These are phyloP conservation scores for Epichloe sibirici DNA, from an alignment of 2,329 filamentous ascomycete species.

Conservation along the genomic window DNA sequence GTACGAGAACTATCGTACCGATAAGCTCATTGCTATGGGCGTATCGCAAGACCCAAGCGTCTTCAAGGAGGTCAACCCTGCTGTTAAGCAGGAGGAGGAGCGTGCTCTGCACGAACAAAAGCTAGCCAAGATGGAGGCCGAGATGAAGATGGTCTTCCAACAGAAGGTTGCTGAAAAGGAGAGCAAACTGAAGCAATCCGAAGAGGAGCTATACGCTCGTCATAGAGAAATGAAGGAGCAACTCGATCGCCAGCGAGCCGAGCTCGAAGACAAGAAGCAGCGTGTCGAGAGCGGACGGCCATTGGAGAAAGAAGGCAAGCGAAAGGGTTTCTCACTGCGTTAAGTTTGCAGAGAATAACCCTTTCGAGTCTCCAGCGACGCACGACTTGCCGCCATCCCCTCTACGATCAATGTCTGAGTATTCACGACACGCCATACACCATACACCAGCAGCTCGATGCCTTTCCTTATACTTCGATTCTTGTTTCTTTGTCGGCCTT, in stretches of 20 bases:
- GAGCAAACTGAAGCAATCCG: slow-evolving; percentile 98
- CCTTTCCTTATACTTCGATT: slow-evolving; percentile 38
- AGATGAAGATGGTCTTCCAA: slow-evolving; percentile 99
- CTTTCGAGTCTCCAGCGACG: slow-evolving; percentile 3
- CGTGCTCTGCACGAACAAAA: slow-evolving; percentile 97
- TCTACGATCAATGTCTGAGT: slow-evolving; percentile 43
- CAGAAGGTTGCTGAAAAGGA: slow-evolving; percentile 99
- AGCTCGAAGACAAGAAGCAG: slow-evolving; percentile 97
- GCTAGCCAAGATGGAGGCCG: slow-evolving; percentile 99
- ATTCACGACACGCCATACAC: slow-evolving; percentile 46
- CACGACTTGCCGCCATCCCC: slow-evolving; percentile 1
- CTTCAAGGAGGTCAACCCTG: slow-evolving; percentile 99
- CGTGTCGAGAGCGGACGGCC: slow-evolving; percentile 91
- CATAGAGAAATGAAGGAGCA: slow-evolving; percentile 99
- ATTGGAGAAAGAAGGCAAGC: slow-evolving; percentile 94
- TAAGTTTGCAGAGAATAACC: slow-evolving; percentile 35
- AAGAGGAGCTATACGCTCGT: slow-evolving; percentile 94
- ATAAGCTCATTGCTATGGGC: slow-evolving; percentile 98
- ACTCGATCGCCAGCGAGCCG: slow-evolving; percentile 83
- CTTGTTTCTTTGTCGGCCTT: slow-evolving; percentile 25
- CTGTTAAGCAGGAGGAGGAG: slow-evolving; percentile 99
- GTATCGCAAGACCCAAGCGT: slow-evolving; percentile 97
- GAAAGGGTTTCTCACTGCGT: slow-evolving; percentile 98
- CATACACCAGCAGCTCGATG: slow-evolving; percentile 46
- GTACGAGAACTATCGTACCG: slow-evolving; percentile 99